Base-by-base conservation (phyloP, 108 stramenopile genomes). In the Nitzschia sp. region DNA sequence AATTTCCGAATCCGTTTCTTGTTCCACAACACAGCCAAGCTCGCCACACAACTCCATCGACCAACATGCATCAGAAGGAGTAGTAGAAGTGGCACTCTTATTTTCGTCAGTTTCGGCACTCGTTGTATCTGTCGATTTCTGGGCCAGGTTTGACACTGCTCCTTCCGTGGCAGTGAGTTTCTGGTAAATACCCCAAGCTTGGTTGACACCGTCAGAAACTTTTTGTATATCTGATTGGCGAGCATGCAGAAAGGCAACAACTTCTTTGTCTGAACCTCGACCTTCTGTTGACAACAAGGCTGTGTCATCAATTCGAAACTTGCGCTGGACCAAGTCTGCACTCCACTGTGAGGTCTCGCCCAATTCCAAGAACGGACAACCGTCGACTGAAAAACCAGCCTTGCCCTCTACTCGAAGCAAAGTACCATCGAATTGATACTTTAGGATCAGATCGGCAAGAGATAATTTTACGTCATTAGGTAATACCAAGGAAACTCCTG, bases 401-500 rank as follows among this genome's bases (percentile, higher is more conserved):
- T 27, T 26, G 3, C 55, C 55, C 5, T 29, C 55, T 4, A 57
- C 28, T 6, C 15, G 30, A 11, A 57, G 28, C 55, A 57, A 6
- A 29, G 27, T 57, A 4, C 55, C 28, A 30, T 57, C 55, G 13
- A 57, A 15, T 30, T 33, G 55, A 57, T 57, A 57, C 28, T 57
- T 57, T 6, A 29, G 21, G n/a, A 57, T 22, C 15, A 57, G 28
- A 11, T 33, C 55, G 13, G 11, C 21, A 6, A 57, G 31, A 8
- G 55, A 57, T 57, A 57, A n/a, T 22, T 57, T 57, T 29, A 27
- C 21, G 5, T 30, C 55, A 57, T 57, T 57, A 27, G 55, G 55
- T 4, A 57, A n/a, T 29, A 57, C 31, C 28, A 57, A 22, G 13
- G 55, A 57, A 9, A 57, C 55, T 15, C 30, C 30, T 13, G 55